phyloP scores from a whole-genome alignment of 768 basidiomycete genomes.

The Psilocybe subaeruginosa region DNA sequence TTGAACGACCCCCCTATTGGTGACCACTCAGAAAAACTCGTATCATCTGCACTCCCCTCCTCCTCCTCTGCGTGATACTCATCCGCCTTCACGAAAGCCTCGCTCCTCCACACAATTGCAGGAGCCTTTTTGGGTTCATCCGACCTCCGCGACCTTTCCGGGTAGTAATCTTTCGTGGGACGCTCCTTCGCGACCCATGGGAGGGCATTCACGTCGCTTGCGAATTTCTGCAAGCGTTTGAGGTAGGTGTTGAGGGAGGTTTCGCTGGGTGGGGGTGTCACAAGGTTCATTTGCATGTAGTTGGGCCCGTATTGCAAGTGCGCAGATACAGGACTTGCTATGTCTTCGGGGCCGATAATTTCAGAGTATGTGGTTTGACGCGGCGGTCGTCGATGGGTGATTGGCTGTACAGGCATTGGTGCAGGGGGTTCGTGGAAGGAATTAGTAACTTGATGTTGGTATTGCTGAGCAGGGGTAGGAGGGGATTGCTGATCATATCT shows the following conservation, averaged over 20 bases:
- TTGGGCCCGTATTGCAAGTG: conserved; percentile 46
- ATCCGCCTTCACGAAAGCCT: neutral
- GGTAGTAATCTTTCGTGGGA: conserved; percentile 48
- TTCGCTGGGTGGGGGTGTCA: conserved; percentile 40
- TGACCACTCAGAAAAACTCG: neutral
- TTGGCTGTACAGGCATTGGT: neutral
- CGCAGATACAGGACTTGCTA: conserved; percentile 38
- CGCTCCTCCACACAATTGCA: conserved; percentile 26
- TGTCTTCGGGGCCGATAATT: conserved; percentile 18
- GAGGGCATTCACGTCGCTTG: conserved; percentile 36
- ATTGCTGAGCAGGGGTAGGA: neutral
- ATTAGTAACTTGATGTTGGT: neutral
- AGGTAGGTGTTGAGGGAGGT: conserved; percentile 34
- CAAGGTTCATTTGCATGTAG: conserved; percentile 52
- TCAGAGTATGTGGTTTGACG: neutral
- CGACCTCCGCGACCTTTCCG: conserved; percentile 27
- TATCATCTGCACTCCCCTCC: neutral
- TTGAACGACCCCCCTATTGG: too few species aligned
- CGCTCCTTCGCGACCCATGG: conserved; percentile 48
- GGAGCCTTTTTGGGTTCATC: conserved; percentile 23
- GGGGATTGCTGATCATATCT: neutral
- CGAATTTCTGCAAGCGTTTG: conserved; percentile 36
- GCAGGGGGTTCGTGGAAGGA: neutral
- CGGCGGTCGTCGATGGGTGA: neutral
- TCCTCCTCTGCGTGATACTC: neutral